Evolutionary conservation across 495 filamentous ascomycete genomes (phyloP).

Genomic region (Podospora sp.): DNA sequence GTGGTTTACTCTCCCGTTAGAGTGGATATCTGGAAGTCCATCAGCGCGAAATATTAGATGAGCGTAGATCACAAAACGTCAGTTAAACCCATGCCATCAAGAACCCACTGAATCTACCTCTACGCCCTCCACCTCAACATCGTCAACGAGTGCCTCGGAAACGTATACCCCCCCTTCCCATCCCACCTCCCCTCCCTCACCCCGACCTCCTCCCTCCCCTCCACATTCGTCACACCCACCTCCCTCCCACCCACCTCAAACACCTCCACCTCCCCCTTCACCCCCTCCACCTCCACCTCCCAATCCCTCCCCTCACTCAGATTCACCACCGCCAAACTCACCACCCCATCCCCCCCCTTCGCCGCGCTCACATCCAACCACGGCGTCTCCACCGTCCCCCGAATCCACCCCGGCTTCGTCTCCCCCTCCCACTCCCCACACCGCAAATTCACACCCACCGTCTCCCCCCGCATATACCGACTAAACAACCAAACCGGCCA

Average conservation of each 20-base stretch:
- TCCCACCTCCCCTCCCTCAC: conserved; percentile 64
- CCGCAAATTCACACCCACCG: conserved; percentile 62
- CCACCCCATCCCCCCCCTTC: conserved; percentile 61
- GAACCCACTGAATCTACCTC: neutral
- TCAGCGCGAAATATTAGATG: too few species aligned
- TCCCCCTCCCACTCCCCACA: conserved; percentile 62
- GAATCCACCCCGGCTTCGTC: conserved; percentile 67
- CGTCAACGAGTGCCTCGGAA: conserved; percentile 67
- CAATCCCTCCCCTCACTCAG: conserved; percentile 61
- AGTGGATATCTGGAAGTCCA: too few species aligned
- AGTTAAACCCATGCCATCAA: neutral
- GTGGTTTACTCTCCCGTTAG: too few species aligned
- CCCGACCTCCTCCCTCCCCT: conserved; percentile 60
- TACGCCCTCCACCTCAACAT: conserved; percentile 58
- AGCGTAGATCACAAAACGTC: too few species aligned
- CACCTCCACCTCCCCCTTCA: conserved; percentile 50
- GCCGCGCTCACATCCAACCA: conserved; percentile 73
- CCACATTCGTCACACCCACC: conserved; percentile 61
- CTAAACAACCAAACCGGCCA: conserved; percentile 75
- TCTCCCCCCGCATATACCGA: conserved; percentile 73
- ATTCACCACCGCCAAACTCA: conserved; percentile 71
- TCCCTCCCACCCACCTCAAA: conserved; percentile 62
- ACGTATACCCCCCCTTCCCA: conserved; percentile 58
- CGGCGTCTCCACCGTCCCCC: conserved; percentile 62
- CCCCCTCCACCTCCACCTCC: conserved; percentile 58